These are phyloP conservation scores for Cyclostephanos tholiformis DNA, from an alignment of 108 stramenopile species.

Conservation along the genomic window DNA sequence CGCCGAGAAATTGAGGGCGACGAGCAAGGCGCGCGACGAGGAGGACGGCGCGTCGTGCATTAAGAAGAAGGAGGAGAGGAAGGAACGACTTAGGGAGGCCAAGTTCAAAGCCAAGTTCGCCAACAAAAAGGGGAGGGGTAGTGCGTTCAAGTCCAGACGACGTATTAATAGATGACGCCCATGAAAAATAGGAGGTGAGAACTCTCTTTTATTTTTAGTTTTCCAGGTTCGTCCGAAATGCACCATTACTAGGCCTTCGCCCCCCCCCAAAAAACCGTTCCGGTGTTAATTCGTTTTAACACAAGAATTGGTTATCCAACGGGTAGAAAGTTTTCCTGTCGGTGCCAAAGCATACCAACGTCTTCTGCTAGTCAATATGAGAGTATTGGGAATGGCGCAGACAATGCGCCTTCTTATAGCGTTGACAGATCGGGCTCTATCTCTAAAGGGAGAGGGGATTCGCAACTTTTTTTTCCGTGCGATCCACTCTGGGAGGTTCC, in stretches of 20 bases:
- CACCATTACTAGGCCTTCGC: conserved; percentile 50
- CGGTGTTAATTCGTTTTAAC: not conserved
- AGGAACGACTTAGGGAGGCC: conserved; percentile 42
- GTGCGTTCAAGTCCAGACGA: not conserved
- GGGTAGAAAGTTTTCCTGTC: conserved; percentile 45
- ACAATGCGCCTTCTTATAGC: conserved; percentile 33
- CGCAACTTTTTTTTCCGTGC: conserved; percentile 18
- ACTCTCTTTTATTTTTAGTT: not conserved
- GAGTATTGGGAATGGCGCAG: conserved; percentile 41
- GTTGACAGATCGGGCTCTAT: conserved; percentile 22
- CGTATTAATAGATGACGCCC: not conserved
- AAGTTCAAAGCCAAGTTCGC: conserved; percentile 32
- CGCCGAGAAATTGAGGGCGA: conserved; percentile 44
- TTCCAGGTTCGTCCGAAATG: no score
- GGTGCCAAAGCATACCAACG: conserved; percentile 33
- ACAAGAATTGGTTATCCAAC: not conserved
- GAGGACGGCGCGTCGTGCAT: conserved; percentile 29
- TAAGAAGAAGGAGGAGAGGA: conserved; percentile 50
- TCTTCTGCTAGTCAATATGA: conserved; percentile 28
- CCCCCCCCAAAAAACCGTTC: conserved; percentile 4
- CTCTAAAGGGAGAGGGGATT: conserved; percentile 52
- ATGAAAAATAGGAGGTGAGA: no score
- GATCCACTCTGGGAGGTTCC: conserved; percentile 52
- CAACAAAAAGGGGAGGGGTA: conserved; percentile 2
- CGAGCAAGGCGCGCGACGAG: conserved; percentile 35